phyloP scores from a whole-genome alignment of 2,329 filamentous ascomycete genomes.

The Diaporthe citri region DNA sequence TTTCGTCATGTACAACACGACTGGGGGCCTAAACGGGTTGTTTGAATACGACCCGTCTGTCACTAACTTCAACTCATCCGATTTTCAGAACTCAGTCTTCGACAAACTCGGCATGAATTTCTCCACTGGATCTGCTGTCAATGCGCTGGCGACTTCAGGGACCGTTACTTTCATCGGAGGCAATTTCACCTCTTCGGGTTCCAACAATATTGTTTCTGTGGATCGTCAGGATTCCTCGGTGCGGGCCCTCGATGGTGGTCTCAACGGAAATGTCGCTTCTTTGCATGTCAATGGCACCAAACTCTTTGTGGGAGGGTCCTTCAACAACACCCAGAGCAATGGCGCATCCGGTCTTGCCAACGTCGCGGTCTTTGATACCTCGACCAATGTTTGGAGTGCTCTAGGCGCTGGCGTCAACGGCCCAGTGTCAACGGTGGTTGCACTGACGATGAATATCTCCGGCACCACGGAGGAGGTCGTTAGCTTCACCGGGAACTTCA shows the following conservation, averaged over 20 bases:
- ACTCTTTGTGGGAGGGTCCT: conserved; percentile 87
- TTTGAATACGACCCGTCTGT: conserved; percentile 86
- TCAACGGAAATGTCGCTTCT: conserved; percentile 82
- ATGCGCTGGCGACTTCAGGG: conserved; percentile 73
- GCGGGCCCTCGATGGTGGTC: conserved; percentile 75
- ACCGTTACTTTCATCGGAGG: conserved; percentile 82
- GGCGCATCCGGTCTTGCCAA: conserved; percentile 76
- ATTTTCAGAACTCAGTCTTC: conserved; percentile 80
- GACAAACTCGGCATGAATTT: conserved; percentile 82
- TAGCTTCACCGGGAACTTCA: conserved; percentile 85
- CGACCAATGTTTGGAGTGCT: conserved; percentile 78
- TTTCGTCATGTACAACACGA: conserved; percentile 80
- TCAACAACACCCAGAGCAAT: conserved; percentile 78
- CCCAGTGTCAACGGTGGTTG: conserved; percentile 78
- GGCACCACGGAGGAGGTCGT: conserved; percentile 78
- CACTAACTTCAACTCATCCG: conserved; percentile 67
- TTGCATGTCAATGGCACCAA: conserved; percentile 75
- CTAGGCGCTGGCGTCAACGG: conserved; percentile 91
- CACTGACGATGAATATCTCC: conserved; percentile 84
- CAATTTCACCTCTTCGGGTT: conserved; percentile 79
- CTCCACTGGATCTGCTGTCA: conserved; percentile 74
- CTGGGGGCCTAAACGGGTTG: conserved; percentile 86
- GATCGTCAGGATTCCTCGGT: conserved; percentile 71
- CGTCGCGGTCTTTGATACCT: conserved; percentile 80
- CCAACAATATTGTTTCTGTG: conserved; percentile 84